Conservation (phyloP, 2,329 filamentous ascomycete genomes). For the Lasiodiplodia sp. region DNA sequence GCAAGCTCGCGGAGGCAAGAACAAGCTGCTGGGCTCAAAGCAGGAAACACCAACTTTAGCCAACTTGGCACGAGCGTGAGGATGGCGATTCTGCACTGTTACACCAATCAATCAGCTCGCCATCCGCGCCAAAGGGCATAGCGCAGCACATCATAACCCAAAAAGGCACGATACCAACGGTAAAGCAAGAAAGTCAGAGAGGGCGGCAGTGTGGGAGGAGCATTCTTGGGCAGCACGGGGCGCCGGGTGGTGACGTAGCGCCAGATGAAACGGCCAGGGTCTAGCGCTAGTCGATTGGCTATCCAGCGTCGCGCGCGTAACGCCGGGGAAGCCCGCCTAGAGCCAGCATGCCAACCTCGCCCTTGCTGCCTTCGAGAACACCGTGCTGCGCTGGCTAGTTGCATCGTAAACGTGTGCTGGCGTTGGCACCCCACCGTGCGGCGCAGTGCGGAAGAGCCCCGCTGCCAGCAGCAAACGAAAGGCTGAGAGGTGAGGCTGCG, state of each 20-base stretch:
- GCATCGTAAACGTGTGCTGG: not conserved
- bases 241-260: constrained; percentile 25
- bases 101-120: constrained; percentile 7
- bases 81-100: not conserved
- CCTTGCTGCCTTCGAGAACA: constrained; percentile 8
- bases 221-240: constrained; percentile 7
- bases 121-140: not conserved
- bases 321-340: not conserved
- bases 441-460: not conserved
- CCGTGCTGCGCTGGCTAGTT: constrained; percentile 14
- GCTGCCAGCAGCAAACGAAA: not conserved
- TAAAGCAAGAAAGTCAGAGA: not conserved
- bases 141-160: constrained; percentile 3
- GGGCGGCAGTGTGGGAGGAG: not conserved
- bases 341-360: not conserved
- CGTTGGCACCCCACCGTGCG: not conserved
- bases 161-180: constrained; percentile 5
- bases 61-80: constrained; percentile 2
- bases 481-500: constrained; percentile 12
- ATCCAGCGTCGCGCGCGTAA: constrained; percentile 17
- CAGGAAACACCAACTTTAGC: constrained; percentile 21
- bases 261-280: constrained; percentile 23
- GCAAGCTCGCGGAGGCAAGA: constrained; percentile 20
- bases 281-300: constrained; percentile 18
- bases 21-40: constrained; percentile 8